Evolutionary conservation across 2,329 filamentous ascomycete genomes (phyloP), one percentile per base, ranked within the genome.

Genomic region (Gliomastix tumulicola): DNA sequence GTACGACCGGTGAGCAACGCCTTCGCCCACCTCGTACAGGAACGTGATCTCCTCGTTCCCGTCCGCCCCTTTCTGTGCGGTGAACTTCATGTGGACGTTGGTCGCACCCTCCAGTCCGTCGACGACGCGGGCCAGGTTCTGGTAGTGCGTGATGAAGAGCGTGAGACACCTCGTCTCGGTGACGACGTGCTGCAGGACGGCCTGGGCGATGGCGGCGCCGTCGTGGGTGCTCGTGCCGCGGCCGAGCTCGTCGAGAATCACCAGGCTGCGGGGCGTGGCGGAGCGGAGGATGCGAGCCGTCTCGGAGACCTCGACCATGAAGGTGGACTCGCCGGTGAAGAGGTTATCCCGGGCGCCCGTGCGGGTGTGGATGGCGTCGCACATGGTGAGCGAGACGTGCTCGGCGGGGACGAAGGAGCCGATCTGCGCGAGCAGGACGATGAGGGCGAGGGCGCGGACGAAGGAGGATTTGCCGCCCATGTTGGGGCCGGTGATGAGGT

Each of bases 381-480:
- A 71, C 42, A 95, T 80, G 9, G 89, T 90, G 1, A 97, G 73
- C 4, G 68, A 63, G 19, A 90, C 79, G 3, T 77, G 71, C 20
- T 74, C 69, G 17, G 90, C 90, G 3, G 92, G 92, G 1, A 98
- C 88, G 58, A 89, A 98, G 25, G 86, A 94, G 35, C 92, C 92
- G 44, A 96, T 84, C 55, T 98, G 92, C 7, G 88, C 88, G 67
- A 98, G 89, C 50, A 98, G 89, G 33, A 84, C 77, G 44, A 97
- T 88, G 7, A 98, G 77, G 9, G 92, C 90, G 31, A 94, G 80
- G 46, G 89, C 86, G 36, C 92, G 87, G 17, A 98, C 90, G 58
- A 95, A 98, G 40, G 84, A 92, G n/a, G 88, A 95, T 56, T 98
- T 98, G 39, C 92, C 92, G 50, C 92, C 92, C 92, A 98, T 98